These are phyloP conservation scores for Thermoascus crustaceus DNA, from an alignment of 2,329 filamentous ascomycete genomes.

Conservation along the genomic window DNA sequence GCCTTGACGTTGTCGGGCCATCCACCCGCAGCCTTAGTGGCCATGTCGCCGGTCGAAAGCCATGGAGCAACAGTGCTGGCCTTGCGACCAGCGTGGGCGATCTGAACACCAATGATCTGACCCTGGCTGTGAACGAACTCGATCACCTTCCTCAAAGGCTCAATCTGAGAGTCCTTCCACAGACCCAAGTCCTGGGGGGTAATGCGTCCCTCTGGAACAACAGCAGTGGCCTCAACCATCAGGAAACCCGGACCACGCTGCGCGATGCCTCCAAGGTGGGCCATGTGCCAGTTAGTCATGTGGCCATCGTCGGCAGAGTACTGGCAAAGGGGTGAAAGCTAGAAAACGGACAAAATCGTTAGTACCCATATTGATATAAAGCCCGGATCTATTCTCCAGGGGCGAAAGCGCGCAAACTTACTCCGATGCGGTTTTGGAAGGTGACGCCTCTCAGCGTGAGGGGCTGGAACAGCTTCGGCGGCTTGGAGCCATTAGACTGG, in stretches of 20 bases:
- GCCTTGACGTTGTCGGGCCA: slow-evolving; percentile 49
- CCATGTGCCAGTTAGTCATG: slow-evolving; percentile 70
- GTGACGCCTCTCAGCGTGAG: slow-evolving; percentile 51
- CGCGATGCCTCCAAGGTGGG: slow-evolving; percentile 72
- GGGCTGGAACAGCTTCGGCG: slow-evolving; percentile 52
- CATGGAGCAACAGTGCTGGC: slow-evolving; percentile 50
- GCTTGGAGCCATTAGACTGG: slow-evolving; percentile 30
- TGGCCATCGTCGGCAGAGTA: slow-evolving; percentile 63
- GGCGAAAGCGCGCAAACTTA: slow-evolving; percentile 16
- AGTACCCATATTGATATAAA: not conserved
- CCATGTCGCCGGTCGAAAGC: slow-evolving; percentile 22
- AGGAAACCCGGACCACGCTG: slow-evolving; percentile 65
- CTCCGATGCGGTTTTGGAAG: slow-evolving; percentile 59
- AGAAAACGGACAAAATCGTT: not conserved
- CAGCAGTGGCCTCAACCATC: slow-evolving; percentile 70
- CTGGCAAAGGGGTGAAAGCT: slow-evolving; percentile 57
- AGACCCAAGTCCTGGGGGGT: slow-evolving; percentile 55
- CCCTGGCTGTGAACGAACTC: slow-evolving; percentile 75
- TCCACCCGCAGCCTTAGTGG: slow-evolving; percentile 47
- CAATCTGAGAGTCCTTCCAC: slow-evolving; percentile 78
- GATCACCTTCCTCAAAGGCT: slow-evolving; percentile 56
- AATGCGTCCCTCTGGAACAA: slow-evolving; percentile 70
- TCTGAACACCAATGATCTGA: slow-evolving; percentile 69
- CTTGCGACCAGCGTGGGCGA: slow-evolving; percentile 68
- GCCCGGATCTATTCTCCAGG: not conserved